Percentiles rank a stretch among this genome's conserved stretches.
Conservation (phyloP, 1,284 basidiomycete species). For the Volvariella volvacea region DNA sequence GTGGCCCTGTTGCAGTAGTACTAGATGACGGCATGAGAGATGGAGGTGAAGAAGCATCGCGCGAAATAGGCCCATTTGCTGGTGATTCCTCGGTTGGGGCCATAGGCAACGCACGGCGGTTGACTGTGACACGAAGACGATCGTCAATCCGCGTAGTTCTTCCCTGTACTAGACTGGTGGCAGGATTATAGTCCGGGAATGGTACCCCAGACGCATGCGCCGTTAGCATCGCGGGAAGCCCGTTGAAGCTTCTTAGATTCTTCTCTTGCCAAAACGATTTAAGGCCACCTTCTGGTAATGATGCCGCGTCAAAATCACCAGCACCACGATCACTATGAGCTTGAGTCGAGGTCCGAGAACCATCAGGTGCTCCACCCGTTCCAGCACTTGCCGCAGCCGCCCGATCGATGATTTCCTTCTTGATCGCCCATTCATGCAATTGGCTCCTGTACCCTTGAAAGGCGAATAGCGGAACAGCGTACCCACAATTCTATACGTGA, state of each 20-base stretch:
- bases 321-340: not conserved
- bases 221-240: conserved; percentile 31
- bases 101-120: not conserved
- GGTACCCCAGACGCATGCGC: conserved; percentile 14
- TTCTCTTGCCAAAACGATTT: conserved; percentile 36
- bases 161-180: not conserved
- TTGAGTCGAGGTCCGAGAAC: not conserved
- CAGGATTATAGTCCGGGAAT: not conserved
- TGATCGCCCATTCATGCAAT: conserved; percentile 26
- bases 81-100: not conserved
- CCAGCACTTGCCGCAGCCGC: conserved; percentile 4
- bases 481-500: conserved; percentile 39
- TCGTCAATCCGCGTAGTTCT: no score
- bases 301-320: not conserved
- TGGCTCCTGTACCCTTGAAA: conserved; percentile 39
- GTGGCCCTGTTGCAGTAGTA: not conserved
- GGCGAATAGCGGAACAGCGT: conserved; percentile 40
- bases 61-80: no score
- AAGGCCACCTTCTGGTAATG: conserved; percentile 22
- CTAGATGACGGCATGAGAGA: not conserved
- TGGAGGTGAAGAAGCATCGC: no score
- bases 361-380: conserved; percentile 9
- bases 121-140: no score
- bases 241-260: conserved; percentile 36
- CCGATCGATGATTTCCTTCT: conserved; percentile 23